phyloP scores from a whole-genome alignment of 352 stramenopile species.

The Pythium apleroticum region DNA sequence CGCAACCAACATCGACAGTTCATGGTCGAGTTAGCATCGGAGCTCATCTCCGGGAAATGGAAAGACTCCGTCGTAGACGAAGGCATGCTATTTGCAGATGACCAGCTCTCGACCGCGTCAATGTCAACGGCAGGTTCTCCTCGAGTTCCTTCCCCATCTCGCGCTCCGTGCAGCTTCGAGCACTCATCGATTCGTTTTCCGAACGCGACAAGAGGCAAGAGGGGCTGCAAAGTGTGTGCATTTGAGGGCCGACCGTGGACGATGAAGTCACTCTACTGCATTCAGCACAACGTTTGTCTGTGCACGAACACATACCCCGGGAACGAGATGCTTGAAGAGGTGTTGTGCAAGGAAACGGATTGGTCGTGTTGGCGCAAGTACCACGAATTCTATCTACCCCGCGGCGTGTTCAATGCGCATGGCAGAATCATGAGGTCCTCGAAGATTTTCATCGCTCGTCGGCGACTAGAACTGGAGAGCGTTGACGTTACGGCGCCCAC shows the following conservation, averaged over 20 bases:
- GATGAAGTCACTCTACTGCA: conserved; percentile 17
- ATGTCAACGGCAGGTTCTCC: neutral
- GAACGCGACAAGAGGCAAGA: conserved; percentile 8
- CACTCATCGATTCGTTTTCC: conserved; percentile 1
- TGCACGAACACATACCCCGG: conserved; percentile 11
- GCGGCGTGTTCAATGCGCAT: no score
- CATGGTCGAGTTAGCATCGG: conserved; percentile 24
- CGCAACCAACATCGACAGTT: conserved; percentile 28
- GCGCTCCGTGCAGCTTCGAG: no score
- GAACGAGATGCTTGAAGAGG: neutral
- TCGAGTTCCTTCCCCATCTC: neutral
- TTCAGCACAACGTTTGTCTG: conserved; percentile 16
- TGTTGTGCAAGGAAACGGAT: no score
- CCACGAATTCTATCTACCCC: no score
- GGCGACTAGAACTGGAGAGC: no score
- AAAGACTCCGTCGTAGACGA: conserved; percentile 19
- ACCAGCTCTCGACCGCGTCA: neutral
- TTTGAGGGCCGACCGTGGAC: conserved; percentile 10
- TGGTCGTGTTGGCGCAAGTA: no score
- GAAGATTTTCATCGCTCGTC: no score
- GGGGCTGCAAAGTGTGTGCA: conserved; percentile 14
- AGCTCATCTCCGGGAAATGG: conserved; percentile 31
- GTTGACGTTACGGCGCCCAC: no score
- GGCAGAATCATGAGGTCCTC: no score
- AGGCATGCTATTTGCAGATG: conserved; percentile 13